Percentiles rank a stretch among this genome's conserved stretches.
Evolutionary conservation across 2,329 filamentous ascomycete genomes (phyloP).

Genomic region (Aulographum hederae): DNA sequence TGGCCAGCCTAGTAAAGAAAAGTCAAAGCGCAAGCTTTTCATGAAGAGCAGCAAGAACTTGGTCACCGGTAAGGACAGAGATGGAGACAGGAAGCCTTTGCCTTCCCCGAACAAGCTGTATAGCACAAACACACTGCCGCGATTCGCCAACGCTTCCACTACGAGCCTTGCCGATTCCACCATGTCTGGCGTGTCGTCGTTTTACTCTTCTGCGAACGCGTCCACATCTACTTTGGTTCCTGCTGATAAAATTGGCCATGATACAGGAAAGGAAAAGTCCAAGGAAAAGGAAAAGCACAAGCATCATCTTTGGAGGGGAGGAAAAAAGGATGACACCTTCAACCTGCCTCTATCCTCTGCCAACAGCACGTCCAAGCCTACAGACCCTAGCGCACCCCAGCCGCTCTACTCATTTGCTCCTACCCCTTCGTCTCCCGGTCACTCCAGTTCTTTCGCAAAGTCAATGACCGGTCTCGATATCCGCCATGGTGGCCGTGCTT

Average conservation of each 20-base stretch:
- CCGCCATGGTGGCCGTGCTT: constrained; percentile 54
- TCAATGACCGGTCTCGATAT: constrained; percentile 66
- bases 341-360: constrained; percentile 57
- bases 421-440: constrained; percentile 53
- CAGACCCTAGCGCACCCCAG: constrained; percentile 55
- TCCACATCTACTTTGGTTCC: constrained; percentile 63
- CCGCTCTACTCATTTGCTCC: constrained; percentile 66
- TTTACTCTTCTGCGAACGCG: constrained; percentile 60
- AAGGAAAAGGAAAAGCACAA: constrained; percentile 60
- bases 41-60: constrained; percentile 64
- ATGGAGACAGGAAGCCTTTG: constrained; percentile 38
- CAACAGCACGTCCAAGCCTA: constrained; percentile 57
- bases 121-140: constrained; percentile 45
- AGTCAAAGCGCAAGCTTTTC: constrained; percentile 68
- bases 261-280: constrained; percentile 27
- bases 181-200: constrained; percentile 32
- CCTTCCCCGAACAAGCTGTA: constrained; percentile 57
- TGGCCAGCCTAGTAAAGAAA: constrained; percentile 44
- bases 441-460: constrained; percentile 54
- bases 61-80: constrained; percentile 48
- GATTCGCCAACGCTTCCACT: constrained; percentile 47
- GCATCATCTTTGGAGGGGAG: constrained; percentile 57
- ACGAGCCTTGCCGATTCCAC: constrained; percentile 46
- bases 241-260: constrained; percentile 21
- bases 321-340: constrained; percentile 45